Base-by-base conservation (phyloP, 2,329 filamentous ascomycete species). In the Arthroderma sp. region DNA sequence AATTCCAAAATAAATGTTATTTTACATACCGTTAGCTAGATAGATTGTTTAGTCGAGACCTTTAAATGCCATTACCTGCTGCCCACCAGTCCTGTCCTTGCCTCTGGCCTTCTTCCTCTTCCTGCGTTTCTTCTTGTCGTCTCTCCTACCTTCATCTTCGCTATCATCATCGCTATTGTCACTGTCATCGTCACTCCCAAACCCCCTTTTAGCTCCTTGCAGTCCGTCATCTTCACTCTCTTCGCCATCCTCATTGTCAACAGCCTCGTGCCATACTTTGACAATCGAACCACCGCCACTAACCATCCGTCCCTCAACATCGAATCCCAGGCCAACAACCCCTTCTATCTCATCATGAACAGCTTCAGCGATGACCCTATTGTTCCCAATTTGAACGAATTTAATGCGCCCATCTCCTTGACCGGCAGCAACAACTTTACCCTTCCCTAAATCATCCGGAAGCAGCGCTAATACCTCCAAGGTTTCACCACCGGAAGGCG, bases 271-370 rank as follows among this genome's bases (percentile, higher is more conserved):
- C 91, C 91, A 98, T 1, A 96, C 80, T 63, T 95, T 95, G 50
- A 98, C 76, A 0, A 80, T 79, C 53, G 75, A 76, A 0, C 91
- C 91, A 44, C 91, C 91, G 7, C 86, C 88, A 56, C 81, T 93
- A 53, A 98, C 86, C 71, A 98, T 78, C 38, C 91, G 75, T 38
- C 87, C 85, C 42, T 81, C 78, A 42, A 83, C 81, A 64, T 96
- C 91, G 51, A 96, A 94, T 1, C 74, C 83, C 0, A 98, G 64
- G 0, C 77, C 83, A 1, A 87, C 75, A 3, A 95, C 87, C 2
- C 83, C 83, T 59, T 96, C 89, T 11, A 91, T 67, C 48, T 94
- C 87, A 56, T 95, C 85, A 60, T 95, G 89, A 54, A 77, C 68
- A 55, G 82, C 58, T 42, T 81, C 75, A 1, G 69, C 70, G 27